Percentiles rank a stretch among this genome's conserved stretches.
These are phyloP conservation scores for Dactylellina drechsleri DNA, from an alignment of 2,329 filamentous ascomycete species.

Conservation along the genomic window DNA sequence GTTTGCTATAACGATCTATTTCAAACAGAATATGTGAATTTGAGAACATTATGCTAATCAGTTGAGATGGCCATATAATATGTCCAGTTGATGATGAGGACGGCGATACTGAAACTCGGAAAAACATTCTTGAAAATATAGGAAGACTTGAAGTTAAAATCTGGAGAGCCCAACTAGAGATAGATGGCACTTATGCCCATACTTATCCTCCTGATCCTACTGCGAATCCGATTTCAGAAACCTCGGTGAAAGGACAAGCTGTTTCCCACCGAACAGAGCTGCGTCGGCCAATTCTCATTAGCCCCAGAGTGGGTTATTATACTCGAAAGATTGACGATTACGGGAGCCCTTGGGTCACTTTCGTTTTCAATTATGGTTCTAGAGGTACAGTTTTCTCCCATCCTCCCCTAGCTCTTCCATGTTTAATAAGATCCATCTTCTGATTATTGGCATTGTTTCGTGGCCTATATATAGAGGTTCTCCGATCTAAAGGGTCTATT, in stretches of 20 bases:
- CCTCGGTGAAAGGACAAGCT: conserved; percentile 1
- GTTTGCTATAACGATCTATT: background rate
- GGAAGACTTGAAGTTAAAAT: conserved; percentile 16
- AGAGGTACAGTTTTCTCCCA: conserved; percentile 11
- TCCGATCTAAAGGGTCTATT: too few species aligned
- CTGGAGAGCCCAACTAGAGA: conserved; percentile 1
- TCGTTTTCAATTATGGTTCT: conserved; percentile 16
- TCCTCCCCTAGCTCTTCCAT: background rate
- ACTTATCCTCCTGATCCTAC: background rate
- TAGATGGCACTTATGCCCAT: background rate
- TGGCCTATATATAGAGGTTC: too few species aligned
- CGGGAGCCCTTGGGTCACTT: conserved; percentile 4
- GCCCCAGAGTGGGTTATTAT: background rate
- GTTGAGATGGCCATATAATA: too few species aligned
- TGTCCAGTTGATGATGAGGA: conserved; percentile 2
- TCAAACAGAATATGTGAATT: background rate
- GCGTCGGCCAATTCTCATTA: background rate
- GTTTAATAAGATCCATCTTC: too few species aligned
- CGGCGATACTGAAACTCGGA: background rate
- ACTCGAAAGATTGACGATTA: conserved; percentile 6
- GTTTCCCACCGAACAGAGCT: conserved; percentile 15
- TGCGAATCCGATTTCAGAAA: conserved; percentile 10
- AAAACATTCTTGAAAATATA: background rate
- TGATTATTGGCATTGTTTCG: too few species aligned
- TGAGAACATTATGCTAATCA: background rate